These are phyloP conservation scores for Cercospora canescens DNA, from an alignment of 2,329 filamentous ascomycete species.

Conservation along the genomic window DNA sequence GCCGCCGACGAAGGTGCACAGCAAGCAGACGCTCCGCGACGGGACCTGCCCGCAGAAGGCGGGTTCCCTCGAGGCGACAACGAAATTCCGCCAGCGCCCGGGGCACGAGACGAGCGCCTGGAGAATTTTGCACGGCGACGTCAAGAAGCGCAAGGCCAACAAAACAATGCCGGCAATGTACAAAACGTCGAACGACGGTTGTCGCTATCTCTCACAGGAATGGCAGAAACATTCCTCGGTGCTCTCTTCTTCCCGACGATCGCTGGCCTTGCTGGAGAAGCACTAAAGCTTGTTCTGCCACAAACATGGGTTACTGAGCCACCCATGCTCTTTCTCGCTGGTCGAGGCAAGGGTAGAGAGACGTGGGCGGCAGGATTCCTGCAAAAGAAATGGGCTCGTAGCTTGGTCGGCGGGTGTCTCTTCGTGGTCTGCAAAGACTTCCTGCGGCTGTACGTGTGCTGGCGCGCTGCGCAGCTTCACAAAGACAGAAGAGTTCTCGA, in stretches of 20 bases:
- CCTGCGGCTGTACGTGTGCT: conserved; percentile 59
- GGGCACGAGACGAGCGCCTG: not conserved
- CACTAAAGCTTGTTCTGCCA: conserved; percentile 69
- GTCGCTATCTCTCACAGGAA: conserved; percentile 53
- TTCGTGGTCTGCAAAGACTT: conserved; percentile 81
- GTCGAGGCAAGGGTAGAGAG: not conserved
- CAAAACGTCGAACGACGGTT: conserved; percentile 38
- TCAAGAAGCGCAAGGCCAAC: conserved; percentile 18
- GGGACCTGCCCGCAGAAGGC: not conserved
- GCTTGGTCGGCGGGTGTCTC: conserved; percentile 81
- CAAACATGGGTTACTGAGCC: conserved; percentile 61
- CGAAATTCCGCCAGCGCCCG: conserved; percentile 7
- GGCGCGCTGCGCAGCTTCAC: conserved; percentile 53
- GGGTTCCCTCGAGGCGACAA: conserved; percentile 6
- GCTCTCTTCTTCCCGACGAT: conserved; percentile 80
- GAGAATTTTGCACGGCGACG: not conserved
- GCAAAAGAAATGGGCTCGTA: conserved; percentile 84
- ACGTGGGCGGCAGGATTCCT: conserved; percentile 52
- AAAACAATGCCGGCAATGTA: not conserved
- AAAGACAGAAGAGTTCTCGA: conserved; percentile 47
- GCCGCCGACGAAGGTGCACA: not conserved
- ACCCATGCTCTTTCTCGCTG: conserved; percentile 8
- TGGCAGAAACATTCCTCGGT: conserved; percentile 63
- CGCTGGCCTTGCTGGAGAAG: conserved; percentile 74
- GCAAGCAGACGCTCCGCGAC: not conserved